Percentiles rank a stretch among this genome's conserved stretches.
phyloP scores from a whole-genome alignment of 345 rosid genomes.

The Kandelia obovata region DNA sequence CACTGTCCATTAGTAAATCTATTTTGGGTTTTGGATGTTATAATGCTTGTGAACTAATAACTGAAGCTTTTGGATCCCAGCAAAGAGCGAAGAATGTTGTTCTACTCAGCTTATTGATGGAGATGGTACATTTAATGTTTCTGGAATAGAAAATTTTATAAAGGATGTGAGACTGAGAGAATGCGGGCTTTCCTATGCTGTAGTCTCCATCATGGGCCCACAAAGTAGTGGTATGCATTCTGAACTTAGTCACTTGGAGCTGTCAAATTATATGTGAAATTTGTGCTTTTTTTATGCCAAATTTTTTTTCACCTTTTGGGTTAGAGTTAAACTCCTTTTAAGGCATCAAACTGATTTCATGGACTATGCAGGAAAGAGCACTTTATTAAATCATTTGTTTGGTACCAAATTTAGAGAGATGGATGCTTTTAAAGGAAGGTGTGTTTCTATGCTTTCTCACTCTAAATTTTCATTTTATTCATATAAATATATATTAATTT shows the following conservation, averaged over 20 bases:
- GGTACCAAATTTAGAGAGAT: constrained; percentile 90
- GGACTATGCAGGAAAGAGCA: constrained; percentile 84
- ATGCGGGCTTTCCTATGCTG: constrained; percentile 90
- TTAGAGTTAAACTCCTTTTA: background rate
- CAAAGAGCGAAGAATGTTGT: constrained; percentile 41
- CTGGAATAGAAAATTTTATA: constrained; percentile 69
- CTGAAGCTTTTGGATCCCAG: constrained; percentile 24
- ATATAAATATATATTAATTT: background rate
- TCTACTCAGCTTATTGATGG: constrained; percentile 96
- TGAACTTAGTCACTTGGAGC: background rate
- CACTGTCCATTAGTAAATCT: constrained; percentile 4
- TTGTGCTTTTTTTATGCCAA: background rate
- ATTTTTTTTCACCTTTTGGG: background rate
- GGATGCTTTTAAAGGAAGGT: constrained; percentile 99
- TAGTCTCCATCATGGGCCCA: constrained; percentile 98
- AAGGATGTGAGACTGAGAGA: constrained; percentile 70
- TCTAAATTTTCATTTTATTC: constrained; percentile 3
- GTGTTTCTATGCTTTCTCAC: constrained; percentile 26
- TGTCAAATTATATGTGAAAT: background rate
- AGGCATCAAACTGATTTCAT: constrained; percentile 28
- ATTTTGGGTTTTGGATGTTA: background rate
- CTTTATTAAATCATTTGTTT: constrained; percentile 84
- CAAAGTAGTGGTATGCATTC: constrained; percentile 89
- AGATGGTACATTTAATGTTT: constrained; percentile 67
- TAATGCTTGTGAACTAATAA: background rate